A percentile compares a stretch with the other conserved stretches of the same genome.
phyloP scores from a whole-genome alignment of 495 filamentous ascomycete species.

The Annulohypoxylon moriforme region DNA sequence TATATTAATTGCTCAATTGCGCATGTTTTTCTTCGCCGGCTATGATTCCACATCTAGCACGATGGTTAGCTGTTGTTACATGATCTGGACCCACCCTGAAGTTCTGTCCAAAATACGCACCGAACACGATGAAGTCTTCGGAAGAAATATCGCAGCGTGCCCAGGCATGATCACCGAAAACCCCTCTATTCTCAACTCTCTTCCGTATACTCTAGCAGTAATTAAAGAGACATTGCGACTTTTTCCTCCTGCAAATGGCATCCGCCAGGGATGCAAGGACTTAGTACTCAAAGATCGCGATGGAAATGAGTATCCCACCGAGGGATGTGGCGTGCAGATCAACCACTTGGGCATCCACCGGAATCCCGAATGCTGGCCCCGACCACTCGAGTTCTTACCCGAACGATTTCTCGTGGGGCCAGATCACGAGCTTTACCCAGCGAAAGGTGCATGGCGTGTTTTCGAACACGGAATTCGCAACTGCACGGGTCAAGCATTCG shows the following conservation, averaged over 20 bases:
- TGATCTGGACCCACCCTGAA: conserved; percentile 57
- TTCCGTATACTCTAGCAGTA: conserved; percentile 60
- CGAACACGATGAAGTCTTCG: conserved; percentile 59
- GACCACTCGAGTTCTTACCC: conserved; percentile 53
- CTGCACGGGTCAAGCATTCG: conserved; percentile 66
- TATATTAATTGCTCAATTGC: conserved; percentile 40
- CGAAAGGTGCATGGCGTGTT: conserved; percentile 60
- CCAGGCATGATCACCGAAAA: conserved; percentile 44
- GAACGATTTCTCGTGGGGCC: conserved; percentile 54
- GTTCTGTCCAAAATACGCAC: conserved; percentile 52
- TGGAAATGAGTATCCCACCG: conserved; percentile 50
- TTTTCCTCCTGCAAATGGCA: conserved; percentile 50
- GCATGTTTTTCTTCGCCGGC: conserved; percentile 48
- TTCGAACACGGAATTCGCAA: conserved; percentile 62
- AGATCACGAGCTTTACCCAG: conserved; percentile 47
- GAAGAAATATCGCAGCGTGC: conserved; percentile 44
- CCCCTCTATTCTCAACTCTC: conserved; percentile 54
- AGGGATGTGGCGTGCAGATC: conserved; percentile 50
- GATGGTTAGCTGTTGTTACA: conserved; percentile 54
- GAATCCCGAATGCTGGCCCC: conserved; percentile 48
- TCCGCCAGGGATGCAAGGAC: conserved; percentile 48
- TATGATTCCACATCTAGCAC: conserved; percentile 55
- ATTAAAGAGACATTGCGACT: conserved; percentile 63
- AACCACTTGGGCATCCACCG: conserved; percentile 50
- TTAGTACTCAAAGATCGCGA: conserved; percentile 45